phyloP scores from a whole-genome alignment of 441 rosid species.

The Populus hybrid region DNA sequence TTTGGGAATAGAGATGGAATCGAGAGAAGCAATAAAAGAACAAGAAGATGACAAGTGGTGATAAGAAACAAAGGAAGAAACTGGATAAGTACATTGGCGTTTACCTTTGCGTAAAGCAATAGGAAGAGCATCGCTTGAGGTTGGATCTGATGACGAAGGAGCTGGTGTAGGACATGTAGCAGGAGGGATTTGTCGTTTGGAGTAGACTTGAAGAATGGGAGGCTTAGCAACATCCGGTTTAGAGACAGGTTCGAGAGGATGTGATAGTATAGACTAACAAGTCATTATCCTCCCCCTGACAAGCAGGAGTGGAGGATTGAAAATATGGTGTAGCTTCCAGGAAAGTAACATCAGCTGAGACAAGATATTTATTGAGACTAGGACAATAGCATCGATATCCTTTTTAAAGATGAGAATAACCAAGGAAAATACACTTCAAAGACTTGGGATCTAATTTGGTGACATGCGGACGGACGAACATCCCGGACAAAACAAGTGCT shows the following conservation, averaged over 20 bases:
- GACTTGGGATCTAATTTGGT: not conserved
- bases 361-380: not conserved
- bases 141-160: not conserved
- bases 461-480: not conserved
- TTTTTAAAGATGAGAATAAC: not conserved
- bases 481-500: not conserved
- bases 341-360: not conserved
- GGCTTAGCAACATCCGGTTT: not conserved
- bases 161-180: not conserved
- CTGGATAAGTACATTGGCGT: not conserved
- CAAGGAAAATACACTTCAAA: not conserved
- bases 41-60: not conserved
- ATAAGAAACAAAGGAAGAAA: not conserved
- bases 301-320: not conserved
- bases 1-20: too few species aligned
- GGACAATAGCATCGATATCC: not conserved
- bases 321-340: not conserved
- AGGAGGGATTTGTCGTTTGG: not conserved
- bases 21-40: too few species aligned
- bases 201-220: not conserved
- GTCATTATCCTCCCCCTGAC: not conserved
- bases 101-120: not conserved
- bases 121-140: not conserved
- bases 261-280: not conserved
- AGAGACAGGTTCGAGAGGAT: not conserved